Percentiles rank a stretch among this genome's conserved stretches.
These are phyloP conservation scores for Taphrina communis DNA, from an alignment of 1,139 yeast genomes.

Conservation along the genomic window DNA sequence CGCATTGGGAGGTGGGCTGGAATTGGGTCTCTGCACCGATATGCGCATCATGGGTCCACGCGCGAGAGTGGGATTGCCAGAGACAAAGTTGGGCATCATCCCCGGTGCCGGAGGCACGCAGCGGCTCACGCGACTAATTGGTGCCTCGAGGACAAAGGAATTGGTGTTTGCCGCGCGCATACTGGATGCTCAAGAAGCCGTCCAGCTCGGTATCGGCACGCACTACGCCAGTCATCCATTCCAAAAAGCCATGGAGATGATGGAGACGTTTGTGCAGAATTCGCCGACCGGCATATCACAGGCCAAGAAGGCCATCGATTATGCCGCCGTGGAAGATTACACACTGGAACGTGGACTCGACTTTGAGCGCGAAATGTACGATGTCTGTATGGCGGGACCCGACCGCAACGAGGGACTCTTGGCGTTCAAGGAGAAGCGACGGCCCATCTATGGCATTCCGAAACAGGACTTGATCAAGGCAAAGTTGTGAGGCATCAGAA, in stretches of 20 bases:
- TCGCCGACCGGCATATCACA: constrained; percentile 30
- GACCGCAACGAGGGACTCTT: constrained; percentile 35
- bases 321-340: constrained; percentile 21
- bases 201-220: constrained; percentile 8
- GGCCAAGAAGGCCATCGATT: constrained; percentile 32
- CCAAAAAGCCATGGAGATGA: constrained; percentile 13
- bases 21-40: constrained; percentile 31
- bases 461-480: background rate
- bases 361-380: constrained; percentile 27
- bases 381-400: constrained; percentile 22
- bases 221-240: constrained; percentile 13
- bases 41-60: constrained; percentile 27
- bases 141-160: constrained; percentile 29
- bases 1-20: constrained; percentile 37
- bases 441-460: constrained; percentile 28
- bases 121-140: constrained; percentile 30
- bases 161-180: constrained; percentile 32
- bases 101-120: constrained; percentile 41
- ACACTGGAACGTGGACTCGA: constrained; percentile 28
- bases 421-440: constrained; percentile 40
- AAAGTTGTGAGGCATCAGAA: background rate
- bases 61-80: constrained; percentile 32
- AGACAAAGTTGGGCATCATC: constrained; percentile 36
- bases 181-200: constrained; percentile 19
- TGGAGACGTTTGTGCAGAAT: constrained; percentile 25